A percentile compares a stretch with the other conserved stretches of the same genome.
Evolutionary conservation across 768 basidiomycete genomes (phyloP).

Genomic region (Cystofilobasidium macerans): DNA sequence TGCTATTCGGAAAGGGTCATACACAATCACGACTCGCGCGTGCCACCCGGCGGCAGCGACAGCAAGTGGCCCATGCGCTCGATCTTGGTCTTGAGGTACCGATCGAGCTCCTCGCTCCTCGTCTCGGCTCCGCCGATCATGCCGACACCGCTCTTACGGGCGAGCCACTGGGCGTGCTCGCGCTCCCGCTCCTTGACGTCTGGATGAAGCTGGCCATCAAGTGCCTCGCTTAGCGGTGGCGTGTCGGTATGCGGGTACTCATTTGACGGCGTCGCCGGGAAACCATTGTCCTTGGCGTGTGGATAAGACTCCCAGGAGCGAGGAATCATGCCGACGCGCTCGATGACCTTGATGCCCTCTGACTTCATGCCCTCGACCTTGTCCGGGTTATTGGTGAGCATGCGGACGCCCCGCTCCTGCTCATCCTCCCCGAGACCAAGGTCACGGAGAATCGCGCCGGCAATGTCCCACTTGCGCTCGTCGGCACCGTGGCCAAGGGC

Average conservation of each 20-base stretch:
- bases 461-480: conserved; percentile 83
- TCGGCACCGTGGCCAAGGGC: conserved; percentile 91
- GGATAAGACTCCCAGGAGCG: conserved; percentile 55
- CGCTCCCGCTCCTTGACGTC: conserved; percentile 22
- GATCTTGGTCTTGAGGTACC: conserved; percentile 92
- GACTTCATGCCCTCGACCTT: conserved; percentile 77
- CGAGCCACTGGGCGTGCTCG: conserved; percentile 36
- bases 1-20: neutral
- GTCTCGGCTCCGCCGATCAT: conserved; percentile 69
- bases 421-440: conserved; percentile 56
- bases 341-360: conserved; percentile 68
- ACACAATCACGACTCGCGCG: neutral
- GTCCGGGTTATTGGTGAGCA: conserved; percentile 96
- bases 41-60: conserved; percentile 37
- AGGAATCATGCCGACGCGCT: conserved; percentile 90
- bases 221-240: conserved; percentile 27
- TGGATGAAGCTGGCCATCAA: conserved; percentile 24
- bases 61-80: conserved; percentile 93
- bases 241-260: conserved; percentile 1
- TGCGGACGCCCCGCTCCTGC: conserved; percentile 42
- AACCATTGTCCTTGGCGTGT: conserved; percentile 9
- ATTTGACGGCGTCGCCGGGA: conserved; percentile 26
- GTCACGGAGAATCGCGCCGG: conserved; percentile 78
- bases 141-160: conserved; percentile 54
- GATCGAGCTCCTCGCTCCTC: conserved; percentile 76